Evolutionary conservation across 75 land plant species (phyloP), one percentile per base, ranked within the genome.

Genomic region (Cunninghamia lanceolata): DNA sequence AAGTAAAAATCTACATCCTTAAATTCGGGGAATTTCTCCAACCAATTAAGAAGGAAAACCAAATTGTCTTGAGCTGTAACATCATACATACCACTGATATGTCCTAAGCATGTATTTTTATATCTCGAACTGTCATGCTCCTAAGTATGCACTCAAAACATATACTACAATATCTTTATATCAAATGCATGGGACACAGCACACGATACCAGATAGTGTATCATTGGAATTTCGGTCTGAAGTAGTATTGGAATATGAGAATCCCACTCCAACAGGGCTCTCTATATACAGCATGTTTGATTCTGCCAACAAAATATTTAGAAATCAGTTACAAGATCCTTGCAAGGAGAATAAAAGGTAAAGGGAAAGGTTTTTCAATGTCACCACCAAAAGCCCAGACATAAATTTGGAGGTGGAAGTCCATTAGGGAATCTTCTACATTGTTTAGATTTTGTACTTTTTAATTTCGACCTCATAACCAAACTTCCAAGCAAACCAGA

Each of bases 11-110:
- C 91, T n/a, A 63, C 40, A 25, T 80, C 46, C 45, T 83, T 92
- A 88, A 88, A 91, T 5, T 89, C 85, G 3, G 92, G 94, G 66
- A 92, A 92, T 80, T 91, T 85, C 15, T 89, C 85, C 79, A 87
- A 88, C 94, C 94, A 92, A 36, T 87, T 86, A 17, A 91, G 6
- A 19, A 90, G 39, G 56, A 90, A 90, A 3, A 11, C 38, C 50
- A 89, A 53, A 50, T 89, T 88, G 86, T 89, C 91, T 25, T 81
- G 53, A 9, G 91, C 91, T 89, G 87, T 74, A 47, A 36, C 36
- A 84, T 45, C 9, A 14, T 9, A n/a, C 13, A 77, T 1, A 4
- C 17, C 28, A 13, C 21, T 39, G 38, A 19, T 86, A 0, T 42
- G 36, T 38, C 15, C 25, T 35, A 36, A 82, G 28, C 77, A 73